phyloP scores from a whole-genome alignment of 1,284 basidiomycete genomes.

The Earliella scabrosa region DNA sequence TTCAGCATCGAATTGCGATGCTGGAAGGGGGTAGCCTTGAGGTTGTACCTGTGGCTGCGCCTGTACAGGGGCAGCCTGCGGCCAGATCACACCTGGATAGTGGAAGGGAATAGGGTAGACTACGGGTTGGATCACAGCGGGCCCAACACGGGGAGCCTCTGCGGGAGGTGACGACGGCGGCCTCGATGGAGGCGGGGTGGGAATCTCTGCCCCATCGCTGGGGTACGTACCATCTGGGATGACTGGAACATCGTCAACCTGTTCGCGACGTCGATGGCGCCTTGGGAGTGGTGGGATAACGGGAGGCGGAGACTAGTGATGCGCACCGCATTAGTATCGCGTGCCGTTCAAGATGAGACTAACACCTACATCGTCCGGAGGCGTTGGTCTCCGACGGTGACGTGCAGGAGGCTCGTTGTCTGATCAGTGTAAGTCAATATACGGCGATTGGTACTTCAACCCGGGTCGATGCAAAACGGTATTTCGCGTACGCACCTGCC shows the following conservation, averaged over 20 bases:
- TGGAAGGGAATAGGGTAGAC: too few relatives aligned
- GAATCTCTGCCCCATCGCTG: not conserved
- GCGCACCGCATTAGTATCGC: not conserved
- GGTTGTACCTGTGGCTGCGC: not conserved
- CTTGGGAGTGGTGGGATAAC: not conserved
- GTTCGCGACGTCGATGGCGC: not conserved
- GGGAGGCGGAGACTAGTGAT: not conserved
- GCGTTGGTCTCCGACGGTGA: too few relatives aligned
- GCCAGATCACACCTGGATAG: too few relatives aligned
- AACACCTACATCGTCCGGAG: too few relatives aligned
- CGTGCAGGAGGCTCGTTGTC: too few relatives aligned
- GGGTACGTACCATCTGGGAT: not conserved
- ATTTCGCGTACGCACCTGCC: too few relatives aligned
- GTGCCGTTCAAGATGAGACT: too few relatives aligned
- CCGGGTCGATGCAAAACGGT: not conserved
- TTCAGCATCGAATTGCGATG: not conserved
- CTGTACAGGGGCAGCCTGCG: too few relatives aligned
- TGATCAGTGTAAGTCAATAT: too few relatives aligned
- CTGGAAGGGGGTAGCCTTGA: not conserved
- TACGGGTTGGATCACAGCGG: not conserved
- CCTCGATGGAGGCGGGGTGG: slow-evolving; percentile 2
- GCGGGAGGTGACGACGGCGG: not conserved
- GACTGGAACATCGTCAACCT: slow-evolving; percentile 4
- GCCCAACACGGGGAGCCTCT: not conserved
- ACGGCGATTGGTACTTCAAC: too few relatives aligned